phyloP scores from a whole-genome alignment of 768 basidiomycete genomes.

The Boletellus ananiceps region DNA sequence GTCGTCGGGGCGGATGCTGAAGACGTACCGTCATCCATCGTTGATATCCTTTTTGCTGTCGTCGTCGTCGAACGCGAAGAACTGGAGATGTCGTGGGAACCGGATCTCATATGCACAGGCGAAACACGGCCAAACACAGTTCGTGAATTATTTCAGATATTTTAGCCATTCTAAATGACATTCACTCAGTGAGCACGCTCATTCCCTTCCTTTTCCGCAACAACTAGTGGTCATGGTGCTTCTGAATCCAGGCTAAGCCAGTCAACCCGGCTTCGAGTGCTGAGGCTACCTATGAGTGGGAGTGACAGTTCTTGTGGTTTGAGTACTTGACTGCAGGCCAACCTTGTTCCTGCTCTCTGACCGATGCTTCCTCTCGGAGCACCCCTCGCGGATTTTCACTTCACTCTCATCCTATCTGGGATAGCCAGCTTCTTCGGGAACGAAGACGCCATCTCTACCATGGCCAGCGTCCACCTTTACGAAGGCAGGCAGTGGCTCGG shows the following conservation, averaged over 20 bases:
- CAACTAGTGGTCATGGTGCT: too few species aligned
- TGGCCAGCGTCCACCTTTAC: constrained; percentile 32
- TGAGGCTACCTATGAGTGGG: constrained; percentile 1
- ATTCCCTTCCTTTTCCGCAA: too few species aligned
- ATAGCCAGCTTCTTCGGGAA: constrained; percentile 35
- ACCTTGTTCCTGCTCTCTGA: too few species aligned
- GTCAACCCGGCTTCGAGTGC: not conserved
- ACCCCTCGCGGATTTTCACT: constrained; percentile 10
- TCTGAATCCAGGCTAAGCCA: not conserved
- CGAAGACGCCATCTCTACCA: constrained; percentile 33
- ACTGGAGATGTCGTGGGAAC: not conserved
- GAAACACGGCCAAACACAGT: constrained; percentile 19
- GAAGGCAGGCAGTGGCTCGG: constrained; percentile 32
- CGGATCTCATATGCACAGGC: not conserved
- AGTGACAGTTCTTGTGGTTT: too few species aligned
- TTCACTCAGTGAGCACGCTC: too few species aligned
- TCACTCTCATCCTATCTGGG: constrained; percentile 26
- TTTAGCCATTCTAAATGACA: too few species aligned
- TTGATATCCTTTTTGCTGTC: constrained; percentile 30
- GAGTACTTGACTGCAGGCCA: too few species aligned
- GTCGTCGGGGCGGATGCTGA: constrained; percentile 73
- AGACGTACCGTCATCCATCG: constrained; percentile 74
- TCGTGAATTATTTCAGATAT: too few species aligned
- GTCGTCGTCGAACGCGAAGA: constrained; percentile 10
- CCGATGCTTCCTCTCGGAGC: constrained; percentile 18